Percentiles rank a stretch among this genome's conserved stretches.
Evolutionary conservation across 352 stramenopile species (phyloP).

Genomic region (Pythium oligandrum): DNA sequence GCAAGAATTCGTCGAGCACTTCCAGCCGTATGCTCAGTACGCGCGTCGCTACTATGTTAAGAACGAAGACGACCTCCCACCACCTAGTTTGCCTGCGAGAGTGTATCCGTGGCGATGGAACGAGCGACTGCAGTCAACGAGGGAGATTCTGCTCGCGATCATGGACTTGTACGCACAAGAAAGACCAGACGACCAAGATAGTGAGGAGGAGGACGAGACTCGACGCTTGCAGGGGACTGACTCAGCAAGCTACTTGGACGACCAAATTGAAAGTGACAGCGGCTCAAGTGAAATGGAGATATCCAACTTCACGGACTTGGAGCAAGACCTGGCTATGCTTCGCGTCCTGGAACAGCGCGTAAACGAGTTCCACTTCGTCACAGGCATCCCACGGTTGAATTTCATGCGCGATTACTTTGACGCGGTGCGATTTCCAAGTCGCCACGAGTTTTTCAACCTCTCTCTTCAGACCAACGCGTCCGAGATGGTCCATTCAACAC

Average conservation of each 20-base stretch:
- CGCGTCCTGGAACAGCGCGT: slow-evolving; percentile 13
- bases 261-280: background rate
- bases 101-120: slow-evolving; percentile 18
- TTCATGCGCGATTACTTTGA: slow-evolving; percentile 22
- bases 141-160: slow-evolving; percentile 3
- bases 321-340: background rate
- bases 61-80: slow-evolving; percentile 1
- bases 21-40: slow-evolving; percentile 45
- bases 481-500: background rate
- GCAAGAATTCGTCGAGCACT: slow-evolving; percentile 9
- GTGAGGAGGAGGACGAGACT: background rate
- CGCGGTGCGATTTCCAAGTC: slow-evolving; percentile 23
- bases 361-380: slow-evolving; percentile 48
- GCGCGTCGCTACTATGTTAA: slow-evolving; percentile 32
- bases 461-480: slow-evolving; percentile 1
- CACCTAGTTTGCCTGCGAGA: slow-evolving; percentile 9
- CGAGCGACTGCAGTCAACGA: slow-evolving; percentile 3
- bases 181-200: background rate
- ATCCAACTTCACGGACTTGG: background rate
- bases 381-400: slow-evolving; percentile 41
- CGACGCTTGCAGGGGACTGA: too few relatives aligned
- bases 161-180: slow-evolving; percentile 5
- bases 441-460: slow-evolving; percentile 21
- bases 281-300: too few relatives aligned
- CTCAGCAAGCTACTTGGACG: background rate